Evolutionary conservation across 2,329 filamentous ascomycete genomes (phyloP).

Genomic region (Didymella exigua): DNA sequence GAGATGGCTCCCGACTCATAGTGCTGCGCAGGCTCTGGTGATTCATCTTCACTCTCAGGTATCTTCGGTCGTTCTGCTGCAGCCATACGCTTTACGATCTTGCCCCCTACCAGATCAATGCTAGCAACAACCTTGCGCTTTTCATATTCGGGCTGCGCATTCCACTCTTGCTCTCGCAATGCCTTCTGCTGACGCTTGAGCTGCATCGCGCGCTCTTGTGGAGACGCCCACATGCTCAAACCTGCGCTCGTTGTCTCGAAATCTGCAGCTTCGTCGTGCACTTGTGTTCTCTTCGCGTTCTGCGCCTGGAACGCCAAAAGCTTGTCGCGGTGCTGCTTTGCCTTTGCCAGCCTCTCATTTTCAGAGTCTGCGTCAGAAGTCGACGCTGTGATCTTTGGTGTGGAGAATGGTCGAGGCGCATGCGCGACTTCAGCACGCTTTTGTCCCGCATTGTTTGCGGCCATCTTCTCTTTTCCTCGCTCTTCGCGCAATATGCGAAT

Average conservation of each 20-base stretch:
- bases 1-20: constrained; percentile 31
- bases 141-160: constrained; percentile 83
- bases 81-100: constrained; percentile 74
- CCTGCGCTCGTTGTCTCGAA: constrained; percentile 67
- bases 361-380: constrained; percentile 51
- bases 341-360: constrained; percentile 69
- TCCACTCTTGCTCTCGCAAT: constrained; percentile 85
- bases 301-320: constrained; percentile 83
- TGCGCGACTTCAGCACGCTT: constrained; percentile 68
- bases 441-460: constrained; percentile 74
- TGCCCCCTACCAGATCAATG: constrained; percentile 79
- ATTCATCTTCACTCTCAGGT: constrained; percentile 58
- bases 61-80: constrained; percentile 62
- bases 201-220: constrained; percentile 80
- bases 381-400: constrained; percentile 44
- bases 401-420: constrained; percentile 64
- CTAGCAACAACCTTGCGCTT: constrained; percentile 84
- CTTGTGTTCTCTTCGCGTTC: constrained; percentile 81
- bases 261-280: constrained; percentile 83
- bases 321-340: constrained; percentile 79
- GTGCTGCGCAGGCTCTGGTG: constrained; percentile 32
- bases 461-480: constrained; percentile 84
- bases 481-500: constrained; percentile 83
- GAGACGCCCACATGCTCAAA: constrained; percentile 80
- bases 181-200: constrained; percentile 85